Conservation (phyloP, 2,329 filamentous ascomycete genomes). For the Amylocarpus encephaloides region DNA sequence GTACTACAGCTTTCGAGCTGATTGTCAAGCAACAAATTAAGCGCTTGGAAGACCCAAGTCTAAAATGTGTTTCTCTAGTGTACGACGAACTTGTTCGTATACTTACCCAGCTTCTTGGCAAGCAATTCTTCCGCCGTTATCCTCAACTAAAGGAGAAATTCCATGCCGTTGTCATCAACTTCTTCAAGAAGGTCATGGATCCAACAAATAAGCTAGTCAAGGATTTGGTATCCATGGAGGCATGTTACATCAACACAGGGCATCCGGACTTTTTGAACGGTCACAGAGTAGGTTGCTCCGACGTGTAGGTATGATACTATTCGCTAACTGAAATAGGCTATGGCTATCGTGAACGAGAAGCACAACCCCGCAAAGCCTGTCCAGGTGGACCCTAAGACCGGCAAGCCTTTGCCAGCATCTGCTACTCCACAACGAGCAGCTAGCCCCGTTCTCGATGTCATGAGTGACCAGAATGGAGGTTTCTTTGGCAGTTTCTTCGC, state of each 20-base stretch:
- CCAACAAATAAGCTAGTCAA: constrained; percentile 95
- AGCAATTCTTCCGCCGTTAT: constrained; percentile 86
- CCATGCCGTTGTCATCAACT: constrained; percentile 81
- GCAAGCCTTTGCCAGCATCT: constrained; percentile 71
- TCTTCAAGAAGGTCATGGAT: constrained; percentile 98
- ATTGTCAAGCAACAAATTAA: constrained; percentile 99
- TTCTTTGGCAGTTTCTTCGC: constrained; percentile 99
- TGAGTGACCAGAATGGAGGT: constrained; percentile 56
- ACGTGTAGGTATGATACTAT: neutral
- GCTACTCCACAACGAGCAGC: constrained; percentile 63
- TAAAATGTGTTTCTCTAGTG: constrained; percentile 95
- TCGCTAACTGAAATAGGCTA: constrained; percentile 51
- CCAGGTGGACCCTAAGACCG: constrained; percentile 97
- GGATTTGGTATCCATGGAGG: constrained; percentile 91
- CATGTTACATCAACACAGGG: constrained; percentile 96
- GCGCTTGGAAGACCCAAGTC: constrained; percentile 87
- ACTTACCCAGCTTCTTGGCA: constrained; percentile 79
- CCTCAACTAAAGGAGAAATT: constrained; percentile 96
- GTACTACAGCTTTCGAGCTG: constrained; percentile 94
- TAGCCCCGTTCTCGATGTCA: constrained; percentile 61
- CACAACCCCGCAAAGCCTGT: constrained; percentile 76
- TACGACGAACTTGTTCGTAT: constrained; percentile 98
- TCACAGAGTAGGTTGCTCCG: constrained; percentile 54
- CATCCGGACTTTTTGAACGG: constrained; percentile 98
- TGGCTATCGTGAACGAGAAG: constrained; percentile 96